Evolutionary conservation across 1,139 yeast genomes (phyloP), one percentile per base, ranked within the genome.

Genomic region (Kluyveromyces marxianus): DNA sequence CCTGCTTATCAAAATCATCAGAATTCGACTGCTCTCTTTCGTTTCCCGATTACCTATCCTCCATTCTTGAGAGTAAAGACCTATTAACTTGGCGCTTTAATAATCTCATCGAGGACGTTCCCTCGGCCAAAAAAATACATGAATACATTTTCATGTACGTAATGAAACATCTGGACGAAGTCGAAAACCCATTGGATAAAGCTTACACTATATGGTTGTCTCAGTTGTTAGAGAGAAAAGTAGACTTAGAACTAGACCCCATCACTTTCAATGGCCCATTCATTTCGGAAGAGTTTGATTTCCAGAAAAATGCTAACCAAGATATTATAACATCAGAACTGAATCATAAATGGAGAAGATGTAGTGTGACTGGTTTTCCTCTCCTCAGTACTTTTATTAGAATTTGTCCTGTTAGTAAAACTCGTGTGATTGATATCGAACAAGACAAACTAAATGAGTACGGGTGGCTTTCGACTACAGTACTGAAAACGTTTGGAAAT

Each of bases 361-460:
- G 73, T 47, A 50, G 63, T 7, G 51, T 67, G 2, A 65, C 70
- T 0, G 54, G 63, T 29, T 46, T 69, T 25, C 73, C 73, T 0
- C 47, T 69, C 1, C 14, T 69, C n/a, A 56, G 68, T 0, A 60
- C 69, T 0, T 47, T 54, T 3, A 65, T 66, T 1, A 66, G 62
- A 41, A 48, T 58, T 8, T 70, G 71, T 47, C 67, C 69, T 3
- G 68, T 66, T 1, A 66, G 67, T 25, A 57, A 54, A 1, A 54
- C 52, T 35, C 54, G 71, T 39, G 58, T 66, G 3, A 59, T 69
- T 36, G 68, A 68, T 47, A 52, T 67, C 7, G 48, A 50, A 2
- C 52, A 58, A 33, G 69, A 66, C 41, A 35, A 35, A 1, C 31
- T 44, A 0, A 63, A 63, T 42, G 58, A 62, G 2, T 63, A 54